Evolutionary conservation across 805 yeast species (phyloP), one percentile per base, ranked within the genome.

Genomic region (Candida glaebosa): DNA sequence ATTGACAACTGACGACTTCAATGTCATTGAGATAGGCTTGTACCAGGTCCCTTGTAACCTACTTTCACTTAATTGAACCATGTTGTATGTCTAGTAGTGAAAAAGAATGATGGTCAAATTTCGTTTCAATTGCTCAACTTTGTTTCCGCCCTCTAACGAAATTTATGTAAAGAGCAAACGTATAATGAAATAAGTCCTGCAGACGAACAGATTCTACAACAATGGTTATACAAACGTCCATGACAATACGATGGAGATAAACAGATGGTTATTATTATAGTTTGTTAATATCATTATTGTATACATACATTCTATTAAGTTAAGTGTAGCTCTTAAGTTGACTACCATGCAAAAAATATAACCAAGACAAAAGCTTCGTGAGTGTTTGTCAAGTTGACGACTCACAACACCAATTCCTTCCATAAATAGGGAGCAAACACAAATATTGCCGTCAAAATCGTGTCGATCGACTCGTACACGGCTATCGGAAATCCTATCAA

Each of bases 391-490:
- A n/a, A n/a, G n/a, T n/a, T n/a, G n/a, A n/a, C n/a, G n/a, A n/a
- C n/a, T 34, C 31, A 47, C 20, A 31, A 26, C 10, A 51, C 52
- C 35, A 78, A 56, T 58, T 79, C 84, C 20, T 61, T 60, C 73
- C 76, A 65, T 50, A 90, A 65, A 60, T 81, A 84, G 20, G 97
- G 97, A 15, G 91, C 72, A 60, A 90, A 84, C 10, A 90, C 89
- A 24, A 71, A 66, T 15, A 82, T 73, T 3, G 98, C 96, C 2
- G 93, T 83, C 53, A 75, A 61, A 26, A 90, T 61, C 26, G 87
- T 79, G 39, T 80, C 76, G 41, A 87, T 63, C 34, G 83, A 79
- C 60, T 89, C 90, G 42, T 73, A 61, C 16, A 89, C 45, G 0
- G 96, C 91, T 37, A 83, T 30, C 10, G 91, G 93, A 56, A 84